Evolutionary conservation across 495 filamentous ascomycete species (phyloP).

Genomic region (Neurospora hispaniola): DNA sequence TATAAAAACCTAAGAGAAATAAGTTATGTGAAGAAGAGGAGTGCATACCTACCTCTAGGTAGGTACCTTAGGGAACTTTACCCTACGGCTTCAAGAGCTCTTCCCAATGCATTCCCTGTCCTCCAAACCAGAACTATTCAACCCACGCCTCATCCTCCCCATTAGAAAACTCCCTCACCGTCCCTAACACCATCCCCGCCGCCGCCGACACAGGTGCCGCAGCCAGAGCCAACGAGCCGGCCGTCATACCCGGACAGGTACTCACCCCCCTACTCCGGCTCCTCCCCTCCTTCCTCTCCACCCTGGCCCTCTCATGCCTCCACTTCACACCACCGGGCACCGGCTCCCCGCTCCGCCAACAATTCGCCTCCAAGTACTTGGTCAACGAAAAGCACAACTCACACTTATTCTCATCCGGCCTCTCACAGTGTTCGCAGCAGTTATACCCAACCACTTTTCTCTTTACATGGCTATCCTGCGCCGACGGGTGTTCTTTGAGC

Average conservation of each 20-base stretch:
- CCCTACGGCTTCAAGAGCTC: neutral
- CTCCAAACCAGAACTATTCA: neutral
- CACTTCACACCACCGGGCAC: neutral
- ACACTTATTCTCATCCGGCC: neutral
- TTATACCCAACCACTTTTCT: neutral
- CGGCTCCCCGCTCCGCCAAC: neutral
- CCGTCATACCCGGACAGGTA: neutral
- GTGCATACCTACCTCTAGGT: neutral
- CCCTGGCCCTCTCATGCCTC: neutral
- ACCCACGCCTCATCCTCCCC: neutral
- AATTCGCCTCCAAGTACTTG: neutral
- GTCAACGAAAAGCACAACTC: neutral
- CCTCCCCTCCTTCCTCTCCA: neutral
- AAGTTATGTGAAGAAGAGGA: no score
- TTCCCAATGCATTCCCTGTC: neutral
- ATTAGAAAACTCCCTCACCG: neutral
- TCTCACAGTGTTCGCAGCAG: neutral
- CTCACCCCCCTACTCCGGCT: neutral
- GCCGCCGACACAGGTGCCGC: neutral
- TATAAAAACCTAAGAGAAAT: no score
- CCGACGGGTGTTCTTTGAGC: neutral
- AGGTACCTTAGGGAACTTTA: neutral
- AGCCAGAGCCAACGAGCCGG: neutral
- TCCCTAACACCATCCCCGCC: neutral
- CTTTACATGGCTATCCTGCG: neutral